These are phyloP conservation scores for Hypoxylon sp. DNA, from an alignment of 2,329 filamentous ascomycete species.

Conservation along the genomic window DNA sequence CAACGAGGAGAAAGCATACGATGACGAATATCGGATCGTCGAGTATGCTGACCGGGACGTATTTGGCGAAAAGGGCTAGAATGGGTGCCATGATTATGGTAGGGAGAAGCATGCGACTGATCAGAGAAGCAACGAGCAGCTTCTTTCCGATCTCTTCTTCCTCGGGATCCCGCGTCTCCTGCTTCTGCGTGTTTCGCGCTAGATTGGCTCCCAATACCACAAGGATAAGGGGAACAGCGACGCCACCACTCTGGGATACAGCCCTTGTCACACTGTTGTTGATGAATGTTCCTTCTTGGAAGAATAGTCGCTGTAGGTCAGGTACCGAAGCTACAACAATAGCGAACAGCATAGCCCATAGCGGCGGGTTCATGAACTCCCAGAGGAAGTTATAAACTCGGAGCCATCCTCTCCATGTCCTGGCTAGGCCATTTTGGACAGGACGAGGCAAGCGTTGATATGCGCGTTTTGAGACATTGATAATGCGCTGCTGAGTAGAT, in stretches of 20 bases:
- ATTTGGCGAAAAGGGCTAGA: constrained; percentile 89
- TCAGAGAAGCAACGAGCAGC: constrained; percentile 85
- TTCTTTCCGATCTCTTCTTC: constrained; percentile 78
- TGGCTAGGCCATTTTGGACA: constrained; percentile 56
- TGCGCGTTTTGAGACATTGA: constrained; percentile 42
- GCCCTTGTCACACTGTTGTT: constrained; percentile 94
- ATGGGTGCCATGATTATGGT: constrained; percentile 93
- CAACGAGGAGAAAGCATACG: constrained; percentile 95
- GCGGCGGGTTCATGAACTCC: constrained; percentile 98
- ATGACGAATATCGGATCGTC: constrained; percentile 99
- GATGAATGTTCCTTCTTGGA: constrained; percentile 88
- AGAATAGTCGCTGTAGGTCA: constrained; percentile 85
- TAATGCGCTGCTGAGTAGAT: constrained; percentile 45
- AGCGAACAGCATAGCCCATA: constrained; percentile 97
- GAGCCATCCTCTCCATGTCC: constrained; percentile 55
- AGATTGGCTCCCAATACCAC: constrained; percentile 96
- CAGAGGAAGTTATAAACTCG: constrained; percentile 77
- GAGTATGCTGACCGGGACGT: constrained; percentile 90
- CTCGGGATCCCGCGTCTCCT: constrained; percentile 75
- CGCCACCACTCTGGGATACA: constrained; percentile 85
- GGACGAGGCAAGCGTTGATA: constrained; percentile 61
- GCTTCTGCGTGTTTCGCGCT: constrained; percentile 87
- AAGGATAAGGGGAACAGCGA: constrained; percentile 94
- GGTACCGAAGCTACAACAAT: constrained; percentile 92
- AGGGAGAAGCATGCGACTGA: constrained; percentile 93